Evolutionary conservation across 2,329 filamentous ascomycete genomes (phyloP).

Genomic region (Hymenoscyphus infarciens): DNA sequence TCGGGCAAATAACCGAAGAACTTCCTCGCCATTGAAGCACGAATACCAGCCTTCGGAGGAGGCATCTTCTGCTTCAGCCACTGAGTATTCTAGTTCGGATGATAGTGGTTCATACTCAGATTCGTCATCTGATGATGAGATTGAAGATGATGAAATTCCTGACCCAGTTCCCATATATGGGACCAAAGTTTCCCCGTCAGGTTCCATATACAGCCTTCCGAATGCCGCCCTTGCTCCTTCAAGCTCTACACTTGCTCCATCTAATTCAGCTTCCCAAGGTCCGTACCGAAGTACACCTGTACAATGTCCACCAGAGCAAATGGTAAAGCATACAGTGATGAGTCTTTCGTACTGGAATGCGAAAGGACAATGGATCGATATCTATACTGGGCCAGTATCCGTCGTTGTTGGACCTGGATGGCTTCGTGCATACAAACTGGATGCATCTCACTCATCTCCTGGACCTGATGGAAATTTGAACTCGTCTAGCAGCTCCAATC

Average conservation of each 20-base stretch:
- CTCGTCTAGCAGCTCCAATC: constrained; percentile 5
- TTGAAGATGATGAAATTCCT: constrained; percentile 45
- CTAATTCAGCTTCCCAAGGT: constrained; percentile 77
- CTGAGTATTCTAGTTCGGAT: constrained; percentile 49
- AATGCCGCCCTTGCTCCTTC: constrained; percentile 60
- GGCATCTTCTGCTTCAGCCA: constrained; percentile 58
- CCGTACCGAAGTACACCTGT: constrained; percentile 54
- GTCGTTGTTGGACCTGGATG: constrained; percentile 56
- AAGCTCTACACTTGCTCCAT: constrained; percentile 56
- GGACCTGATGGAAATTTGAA: constrained; percentile 34
- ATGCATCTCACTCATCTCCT: constrained; percentile 38
- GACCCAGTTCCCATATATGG: constrained; percentile 29
- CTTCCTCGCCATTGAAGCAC: constrained; percentile 92
- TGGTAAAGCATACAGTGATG: constrained; percentile 47
- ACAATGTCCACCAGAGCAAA: constrained; percentile 37
- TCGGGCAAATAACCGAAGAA: constrained; percentile 56
- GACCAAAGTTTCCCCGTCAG: constrained; percentile 20
- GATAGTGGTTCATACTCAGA: constrained; percentile 44
- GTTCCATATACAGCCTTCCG: constrained; percentile 28
- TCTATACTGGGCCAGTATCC: constrained; percentile 49
- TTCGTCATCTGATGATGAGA: constrained; percentile 47
- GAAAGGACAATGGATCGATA: constrained; percentile 57
- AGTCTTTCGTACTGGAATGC: constrained; percentile 61
- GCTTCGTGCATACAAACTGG: constrained; percentile 52
- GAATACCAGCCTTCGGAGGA: constrained; percentile 84